Evolutionary conservation across 2,329 filamentous ascomycete species (phyloP).

Genomic region (Blastomyces silverae): DNA sequence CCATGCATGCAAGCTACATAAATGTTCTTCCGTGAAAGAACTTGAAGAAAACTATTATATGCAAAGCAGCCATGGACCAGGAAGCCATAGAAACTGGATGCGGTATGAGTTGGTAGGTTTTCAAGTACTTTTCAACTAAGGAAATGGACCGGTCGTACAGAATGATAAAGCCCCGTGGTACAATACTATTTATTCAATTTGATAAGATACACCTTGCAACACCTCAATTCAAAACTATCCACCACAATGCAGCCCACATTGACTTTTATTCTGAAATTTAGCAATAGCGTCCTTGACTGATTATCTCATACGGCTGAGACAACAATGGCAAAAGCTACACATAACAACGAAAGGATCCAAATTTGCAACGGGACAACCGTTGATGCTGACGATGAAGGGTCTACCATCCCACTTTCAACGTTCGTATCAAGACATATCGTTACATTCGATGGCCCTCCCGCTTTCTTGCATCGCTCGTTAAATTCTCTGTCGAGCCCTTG

Average conservation of each 20-base stretch:
- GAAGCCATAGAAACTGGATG: background rate
- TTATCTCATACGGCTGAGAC: slow-evolving; percentile 7
- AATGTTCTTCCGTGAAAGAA: too few relatives aligned
- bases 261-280: background rate
- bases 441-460: slow-evolving; percentile 23
- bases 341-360: slow-evolving; percentile 19
- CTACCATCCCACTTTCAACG: slow-evolving; percentile 18
- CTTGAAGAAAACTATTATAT: background rate
- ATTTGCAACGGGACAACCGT: slow-evolving; percentile 16
- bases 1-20: too few relatives aligned
- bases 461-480: slow-evolving; percentile 21
- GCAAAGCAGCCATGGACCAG: background rate
- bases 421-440: slow-evolving; percentile 22
- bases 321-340: slow-evolving; percentile 16
- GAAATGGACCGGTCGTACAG: background rate
- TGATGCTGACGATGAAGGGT: slow-evolving; percentile 19
- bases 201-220: slow-evolving; percentile 5
- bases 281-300: background rate
- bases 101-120: background rate
- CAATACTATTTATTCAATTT: background rate
- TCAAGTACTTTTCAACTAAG: background rate
- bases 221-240: background rate
- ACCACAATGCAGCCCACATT: background rate
- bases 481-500: slow-evolving; percentile 19
- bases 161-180: background rate